These are phyloP conservation scores for Candida parachauliodes DNA, from an alignment of 805 yeast genomes.

Conservation along the genomic window DNA sequence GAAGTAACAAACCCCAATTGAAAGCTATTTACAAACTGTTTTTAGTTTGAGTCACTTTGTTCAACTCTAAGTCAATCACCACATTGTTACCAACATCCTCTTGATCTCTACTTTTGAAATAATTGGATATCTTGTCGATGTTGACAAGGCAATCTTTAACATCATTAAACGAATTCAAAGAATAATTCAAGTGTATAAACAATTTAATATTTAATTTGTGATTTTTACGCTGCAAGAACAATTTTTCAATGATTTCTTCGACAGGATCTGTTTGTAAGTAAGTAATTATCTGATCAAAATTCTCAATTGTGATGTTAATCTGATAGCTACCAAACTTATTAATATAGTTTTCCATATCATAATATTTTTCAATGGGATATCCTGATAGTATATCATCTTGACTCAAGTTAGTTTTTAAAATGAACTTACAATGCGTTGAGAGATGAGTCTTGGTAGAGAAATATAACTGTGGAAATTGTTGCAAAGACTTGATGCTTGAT, in stretches of 20 bases:
- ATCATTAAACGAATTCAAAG: constrained; percentile 10
- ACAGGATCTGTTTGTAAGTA: constrained; percentile 3
- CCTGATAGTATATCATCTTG: not conserved
- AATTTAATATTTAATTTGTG: constrained; percentile 2
- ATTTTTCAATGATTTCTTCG: not conserved
- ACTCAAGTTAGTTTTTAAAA: not conserved
- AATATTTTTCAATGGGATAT: not conserved
- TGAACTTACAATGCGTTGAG: constrained; percentile 1
- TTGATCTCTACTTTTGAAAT: constrained; percentile 3
- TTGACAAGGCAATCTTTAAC: constrained; percentile 11
- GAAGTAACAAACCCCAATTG: too few relatives aligned
- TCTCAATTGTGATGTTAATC: constrained; percentile 6
- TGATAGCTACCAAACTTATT: constrained; percentile 6
- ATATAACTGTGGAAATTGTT: not conserved
- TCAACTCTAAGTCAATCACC: constrained; percentile 7
- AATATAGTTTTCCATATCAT: constrained; percentile 5
- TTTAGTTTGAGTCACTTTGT: not conserved
- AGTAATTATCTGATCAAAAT: constrained; percentile 6
- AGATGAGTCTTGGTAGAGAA: not conserved
- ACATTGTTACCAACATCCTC: too few relatives aligned
- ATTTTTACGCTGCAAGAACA: constrained; percentile 2
- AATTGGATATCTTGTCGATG: constrained; percentile 8
- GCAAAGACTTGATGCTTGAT: constrained; percentile 7
- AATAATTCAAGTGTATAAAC: constrained; percentile 9
- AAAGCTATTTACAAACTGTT: too few relatives aligned